Conservation (phyloP, 768 basidiomycete genomes). For the Leccinellum albellum region DNA sequence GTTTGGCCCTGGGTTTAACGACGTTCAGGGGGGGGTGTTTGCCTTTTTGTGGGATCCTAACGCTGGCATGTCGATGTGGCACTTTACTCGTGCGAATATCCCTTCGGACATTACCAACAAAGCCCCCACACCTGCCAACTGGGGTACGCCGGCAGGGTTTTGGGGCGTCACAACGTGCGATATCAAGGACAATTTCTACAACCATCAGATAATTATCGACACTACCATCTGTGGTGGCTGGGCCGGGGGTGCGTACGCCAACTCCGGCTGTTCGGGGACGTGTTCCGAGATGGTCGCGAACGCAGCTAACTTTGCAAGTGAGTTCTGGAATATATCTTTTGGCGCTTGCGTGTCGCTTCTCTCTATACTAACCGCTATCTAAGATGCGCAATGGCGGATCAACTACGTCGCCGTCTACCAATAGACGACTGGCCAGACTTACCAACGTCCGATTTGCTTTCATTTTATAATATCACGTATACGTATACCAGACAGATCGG, state of each 20-base stretch:
- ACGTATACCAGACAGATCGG: neutral
- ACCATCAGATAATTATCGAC: slow-evolving; percentile 44
- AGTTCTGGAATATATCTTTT: slow-evolving; percentile 8
- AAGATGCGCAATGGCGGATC: slow-evolving; percentile 55
- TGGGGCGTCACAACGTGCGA: slow-evolving; percentile 48
- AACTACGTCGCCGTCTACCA: slow-evolving; percentile 54
- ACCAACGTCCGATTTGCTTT: neutral
- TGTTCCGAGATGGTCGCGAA: slow-evolving; percentile 49
- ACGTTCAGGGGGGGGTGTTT: slow-evolving; percentile 49
- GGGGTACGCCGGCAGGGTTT: slow-evolving; percentile 51
- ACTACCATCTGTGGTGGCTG: slow-evolving; percentile 33
- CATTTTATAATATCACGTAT: neutral
- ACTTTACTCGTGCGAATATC: slow-evolving; percentile 47
- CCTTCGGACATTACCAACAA: slow-evolving; percentile 45
- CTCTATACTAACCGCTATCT: neutral
- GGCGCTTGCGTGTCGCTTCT: slow-evolving; percentile 3
- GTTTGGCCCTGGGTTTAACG: slow-evolving; percentile 38
- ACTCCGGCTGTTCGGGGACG: slow-evolving; percentile 38
- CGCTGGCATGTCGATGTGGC: slow-evolving; percentile 52
- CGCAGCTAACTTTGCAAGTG: slow-evolving; percentile 49
- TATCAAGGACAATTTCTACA: slow-evolving; percentile 44
- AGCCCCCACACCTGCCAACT: slow-evolving; percentile 42
- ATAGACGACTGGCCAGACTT: slow-evolving; percentile 7
- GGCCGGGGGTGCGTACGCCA: slow-evolving; percentile 21
- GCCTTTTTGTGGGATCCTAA: slow-evolving; percentile 49